These are phyloP conservation scores for Leccinum broughii DNA, from an alignment of 768 basidiomycete species.

Conservation along the genomic window DNA sequence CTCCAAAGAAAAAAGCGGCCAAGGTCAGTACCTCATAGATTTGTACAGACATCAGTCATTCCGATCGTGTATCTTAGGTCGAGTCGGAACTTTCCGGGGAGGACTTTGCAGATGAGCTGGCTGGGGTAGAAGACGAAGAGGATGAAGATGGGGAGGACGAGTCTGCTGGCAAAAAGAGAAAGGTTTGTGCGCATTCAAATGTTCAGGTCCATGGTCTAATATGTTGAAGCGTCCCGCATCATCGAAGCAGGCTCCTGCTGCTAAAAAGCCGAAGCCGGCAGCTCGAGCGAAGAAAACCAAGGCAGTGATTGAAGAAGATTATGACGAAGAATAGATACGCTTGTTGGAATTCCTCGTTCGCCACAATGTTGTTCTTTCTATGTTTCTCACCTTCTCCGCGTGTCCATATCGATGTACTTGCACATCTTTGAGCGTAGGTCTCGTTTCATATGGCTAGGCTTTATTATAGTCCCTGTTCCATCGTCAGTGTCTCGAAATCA, in stretches of 20 bases:
- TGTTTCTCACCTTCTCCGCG: background rate
- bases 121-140: slow-evolving; percentile 48
- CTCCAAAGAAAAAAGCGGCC: slow-evolving; percentile 44
- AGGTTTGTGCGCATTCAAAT: slow-evolving; percentile 43
- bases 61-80: slow-evolving; percentile 14
- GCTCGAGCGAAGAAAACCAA: slow-evolving; percentile 44
- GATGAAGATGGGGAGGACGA: slow-evolving; percentile 42
- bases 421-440: slow-evolving; percentile 4
- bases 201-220: slow-evolving; percentile 6
- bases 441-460: slow-evolving; percentile 9
- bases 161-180: slow-evolving; percentile 61
- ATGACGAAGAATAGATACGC: slow-evolving; percentile 28
- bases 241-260: slow-evolving; percentile 45
- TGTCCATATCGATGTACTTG: slow-evolving; percentile 12
- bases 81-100: slow-evolving; percentile 46
- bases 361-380: slow-evolving; percentile 9
- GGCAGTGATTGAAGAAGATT: slow-evolving; percentile 47
- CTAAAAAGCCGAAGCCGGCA: slow-evolving; percentile 39
- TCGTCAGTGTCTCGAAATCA: background rate
- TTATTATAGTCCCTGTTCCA: slow-evolving; percentile 5
- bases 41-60: background rate
- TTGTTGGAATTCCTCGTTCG: background rate
- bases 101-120: slow-evolving; percentile 47
- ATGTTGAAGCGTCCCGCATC: slow-evolving; percentile 40
- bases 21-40: slow-evolving; percentile 32